A percentile compares a stretch with the other conserved stretches of the same genome.
These are phyloP conservation scores for Nothophaeocryptopus gaeumannii DNA, from an alignment of 2,329 filamentous ascomycete species.

Conservation along the genomic window DNA sequence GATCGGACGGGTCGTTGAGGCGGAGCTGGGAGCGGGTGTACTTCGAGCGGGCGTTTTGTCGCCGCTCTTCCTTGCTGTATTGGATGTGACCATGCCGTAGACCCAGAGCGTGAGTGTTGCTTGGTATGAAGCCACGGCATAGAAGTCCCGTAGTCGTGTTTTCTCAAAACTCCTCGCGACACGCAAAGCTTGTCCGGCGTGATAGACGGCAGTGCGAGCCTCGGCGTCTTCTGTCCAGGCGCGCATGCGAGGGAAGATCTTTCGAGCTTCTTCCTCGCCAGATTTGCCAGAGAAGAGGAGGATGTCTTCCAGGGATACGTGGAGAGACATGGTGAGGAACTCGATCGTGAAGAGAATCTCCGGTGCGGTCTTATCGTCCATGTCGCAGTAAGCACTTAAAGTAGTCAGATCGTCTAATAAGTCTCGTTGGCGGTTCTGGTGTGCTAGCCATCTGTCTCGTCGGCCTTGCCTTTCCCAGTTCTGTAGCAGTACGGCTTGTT, in stretches of 20 bases:
- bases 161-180: slow-evolving; percentile 43
- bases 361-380: slow-evolving; percentile 26
- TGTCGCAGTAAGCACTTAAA: slow-evolving; percentile 22
- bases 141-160: slow-evolving; percentile 54
- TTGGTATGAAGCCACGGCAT: slow-evolving; percentile 65
- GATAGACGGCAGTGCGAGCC: slow-evolving; percentile 60
- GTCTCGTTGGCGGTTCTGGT: slow-evolving; percentile 23
- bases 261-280: slow-evolving; percentile 61
- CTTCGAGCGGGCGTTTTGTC: slow-evolving; percentile 11
- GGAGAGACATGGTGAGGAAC: slow-evolving; percentile 59
- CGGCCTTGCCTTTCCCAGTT: slow-evolving; percentile 21
- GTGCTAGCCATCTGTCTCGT: slow-evolving; percentile 27
- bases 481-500: slow-evolving; percentile 37
- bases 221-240: slow-evolving; percentile 55
- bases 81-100: slow-evolving; percentile 51
- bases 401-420: slow-evolving; percentile 23
- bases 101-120: slow-evolving; percentile 65
- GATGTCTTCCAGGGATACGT: slow-evolving; percentile 61
- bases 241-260: slow-evolving; percentile 54
- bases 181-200: slow-evolving; percentile 63
- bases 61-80: slow-evolving; percentile 39
- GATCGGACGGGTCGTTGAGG: no score
- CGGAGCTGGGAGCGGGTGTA: neutral
- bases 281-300: slow-evolving; percentile 64
- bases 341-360: slow-evolving; percentile 39